Base-by-base conservation (phyloP, 805 yeast species). In the Lipomyces japonicus region DNA sequence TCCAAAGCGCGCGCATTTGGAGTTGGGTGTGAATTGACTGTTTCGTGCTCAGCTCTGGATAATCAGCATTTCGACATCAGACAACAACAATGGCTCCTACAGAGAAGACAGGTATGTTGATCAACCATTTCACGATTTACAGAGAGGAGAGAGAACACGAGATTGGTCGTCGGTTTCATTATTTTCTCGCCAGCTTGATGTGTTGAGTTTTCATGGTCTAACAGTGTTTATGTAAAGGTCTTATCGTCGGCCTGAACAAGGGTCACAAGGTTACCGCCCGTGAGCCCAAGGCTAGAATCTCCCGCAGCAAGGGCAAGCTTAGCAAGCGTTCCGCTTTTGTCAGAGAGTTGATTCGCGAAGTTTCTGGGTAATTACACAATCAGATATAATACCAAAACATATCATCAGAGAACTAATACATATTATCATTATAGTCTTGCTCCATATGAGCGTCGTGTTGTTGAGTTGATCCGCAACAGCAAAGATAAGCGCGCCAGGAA, bases 401-500 rank as follows among this genome's bases (percentile, higher is more conserved):
- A 36, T n/a, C 5, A 22, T 10, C 14, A 10, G 12, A 18, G 38
- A n/a, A 42, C 19, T 23, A 10, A 22, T 40, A 6, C 38, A 10
- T 10, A 34, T 14, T 10, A 23, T 34, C 19, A 2, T 10, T 24
- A 21, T 19, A 53, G 58, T 75, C 82, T 93, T 73, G 96, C 99
- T 65, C 98, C 99, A 78, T 93, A 93, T 78, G 99, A 93, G 82
- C 90, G 96, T 83, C 90, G 99, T 81, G 84, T 93, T 75, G 86
- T 95, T 71, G 99, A 93, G 81, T 83, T 93, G 79, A 82, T 93
- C 85, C 93, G 98, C 84, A 93, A 95, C 81, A 90, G 96, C 75
- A 96, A 96, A 84, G 99, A 93, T 81, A 93, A 93, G 95, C 93
- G 97, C 82, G 98, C 99, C 67, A 87, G 93, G 88, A 93, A 93